These are phyloP conservation scores for Fraxinus sp. DNA, from an alignment of 305 asterid species.

Conservation along the genomic window DNA sequence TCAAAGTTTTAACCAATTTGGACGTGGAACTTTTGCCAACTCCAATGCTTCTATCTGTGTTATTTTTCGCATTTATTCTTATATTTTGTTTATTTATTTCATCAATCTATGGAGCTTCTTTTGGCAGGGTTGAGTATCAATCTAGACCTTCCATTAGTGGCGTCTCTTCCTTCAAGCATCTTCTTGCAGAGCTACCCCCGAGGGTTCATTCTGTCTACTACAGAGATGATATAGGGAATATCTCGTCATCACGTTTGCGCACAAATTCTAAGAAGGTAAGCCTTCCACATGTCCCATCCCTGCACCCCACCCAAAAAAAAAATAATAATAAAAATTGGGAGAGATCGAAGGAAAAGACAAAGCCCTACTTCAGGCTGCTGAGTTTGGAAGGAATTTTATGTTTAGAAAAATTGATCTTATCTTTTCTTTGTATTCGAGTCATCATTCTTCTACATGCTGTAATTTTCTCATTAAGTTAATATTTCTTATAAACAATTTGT, in stretches of 20 bases:
- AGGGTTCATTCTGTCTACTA: conserved; percentile 96
- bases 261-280: conserved; percentile 71
- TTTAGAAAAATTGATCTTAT: neutral
- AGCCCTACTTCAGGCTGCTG: conserved; percentile 14
- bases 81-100: conserved; percentile 14
- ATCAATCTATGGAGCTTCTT: conserved; percentile 23
- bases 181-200: conserved; percentile 86
- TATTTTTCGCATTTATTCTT: neutral
- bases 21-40: neutral
- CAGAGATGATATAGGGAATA: conserved; percentile 90
- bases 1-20: neutral
- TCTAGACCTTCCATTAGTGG: conserved; percentile 63
- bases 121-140: conserved; percentile 87
- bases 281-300: conserved; percentile 17
- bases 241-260: conserved; percentile 85
- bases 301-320: conserved; percentile 1
- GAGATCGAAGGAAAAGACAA: neutral
- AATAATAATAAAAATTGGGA: neutral
- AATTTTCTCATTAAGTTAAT: neutral
- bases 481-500: neutral
- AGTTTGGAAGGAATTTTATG: neutral
- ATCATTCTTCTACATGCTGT: neutral
- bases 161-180: conserved; percentile 83
- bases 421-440: neutral
- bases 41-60: neutral